Evolutionary conservation across 78 protist species (phyloP).

Genomic region (Dictyostelium citrinum): DNA sequence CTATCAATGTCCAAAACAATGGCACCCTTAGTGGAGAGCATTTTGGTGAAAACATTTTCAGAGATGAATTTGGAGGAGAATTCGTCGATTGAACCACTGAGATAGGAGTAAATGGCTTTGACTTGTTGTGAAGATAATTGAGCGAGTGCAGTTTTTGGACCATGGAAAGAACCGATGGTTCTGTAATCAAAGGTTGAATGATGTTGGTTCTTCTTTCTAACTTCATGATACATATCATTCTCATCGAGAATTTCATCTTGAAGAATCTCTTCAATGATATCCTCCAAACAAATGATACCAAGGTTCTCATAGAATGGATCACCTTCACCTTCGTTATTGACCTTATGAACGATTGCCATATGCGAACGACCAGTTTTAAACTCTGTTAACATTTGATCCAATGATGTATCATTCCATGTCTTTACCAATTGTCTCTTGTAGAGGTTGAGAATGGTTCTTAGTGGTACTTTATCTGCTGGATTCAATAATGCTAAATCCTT

Average conservation of each 20-base stretch:
- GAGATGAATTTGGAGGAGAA: conserved; percentile 36
- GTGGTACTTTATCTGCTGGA: conserved; percentile 87
- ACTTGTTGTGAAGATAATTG: conserved; percentile 47
- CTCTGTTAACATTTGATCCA: conserved; percentile 80
- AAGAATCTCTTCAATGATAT: conserved; percentile 90
- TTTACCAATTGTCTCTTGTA: conserved; percentile 77
- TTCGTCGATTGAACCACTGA: conserved; percentile 48
- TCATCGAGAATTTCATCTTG: conserved; percentile 93
- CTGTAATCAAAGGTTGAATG: conserved; percentile 42
- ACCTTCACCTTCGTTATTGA: conserved; percentile 73
- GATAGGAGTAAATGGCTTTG: conserved; percentile 38
- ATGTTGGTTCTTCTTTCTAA: conserved; percentile 5
- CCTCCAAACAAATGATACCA: conserved; percentile 94
- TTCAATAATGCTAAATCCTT: conserved; percentile 91
- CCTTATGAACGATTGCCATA: conserved; percentile 84
- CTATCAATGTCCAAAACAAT: conserved; percentile 22
- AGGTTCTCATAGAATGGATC: conserved; percentile 90
- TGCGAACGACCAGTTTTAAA: conserved; percentile 87
- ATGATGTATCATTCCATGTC: conserved; percentile 71
- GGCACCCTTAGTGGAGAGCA: conserved; percentile 34
- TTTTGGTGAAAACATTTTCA: conserved; percentile 22
- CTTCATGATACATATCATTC: conserved; percentile 71
- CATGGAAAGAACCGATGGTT: conserved; percentile 48
- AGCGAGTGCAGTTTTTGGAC: not conserved
- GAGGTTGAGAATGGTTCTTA: conserved; percentile 47